A percentile compares a stretch with the other conserved stretches of the same genome.
phyloP scores from a whole-genome alignment of 2,329 filamentous ascomycete genomes.

The Alternaria sp. region DNA sequence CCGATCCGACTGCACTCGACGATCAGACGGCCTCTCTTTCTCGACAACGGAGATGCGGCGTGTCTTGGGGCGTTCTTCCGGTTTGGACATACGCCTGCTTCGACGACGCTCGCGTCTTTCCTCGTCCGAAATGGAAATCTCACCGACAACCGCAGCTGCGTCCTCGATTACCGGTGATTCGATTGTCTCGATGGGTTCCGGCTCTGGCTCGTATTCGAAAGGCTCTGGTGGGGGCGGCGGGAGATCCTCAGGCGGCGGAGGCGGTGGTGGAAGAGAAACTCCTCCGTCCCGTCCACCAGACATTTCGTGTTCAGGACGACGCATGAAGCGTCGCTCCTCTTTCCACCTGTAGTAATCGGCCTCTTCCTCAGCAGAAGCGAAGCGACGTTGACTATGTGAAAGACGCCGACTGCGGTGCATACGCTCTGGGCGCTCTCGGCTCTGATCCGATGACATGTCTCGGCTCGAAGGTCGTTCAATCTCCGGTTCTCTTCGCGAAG shows the following conservation, averaged over 20 bases:
- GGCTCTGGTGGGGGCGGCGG: conserved; percentile 27
- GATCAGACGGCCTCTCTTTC: conserved; percentile 35
- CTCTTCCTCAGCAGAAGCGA: conserved; percentile 41
- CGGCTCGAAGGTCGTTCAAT: conserved; percentile 33
- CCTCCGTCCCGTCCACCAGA: conserved; percentile 35
- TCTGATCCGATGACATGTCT: conserved; percentile 41
- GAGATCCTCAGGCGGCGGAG: conserved; percentile 22
- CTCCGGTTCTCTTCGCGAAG: conserved; percentile 29
- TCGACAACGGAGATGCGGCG: conserved; percentile 41
- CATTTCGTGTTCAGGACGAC: conserved; percentile 36
- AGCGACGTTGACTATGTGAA: conserved; percentile 35
- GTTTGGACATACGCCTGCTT: conserved; percentile 31
- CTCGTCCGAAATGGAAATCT: conserved; percentile 34
- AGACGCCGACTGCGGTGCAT: conserved; percentile 39
- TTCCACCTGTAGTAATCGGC: conserved; percentile 41
- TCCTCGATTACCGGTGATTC: conserved; percentile 32
- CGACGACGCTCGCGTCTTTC: conserved; percentile 37
- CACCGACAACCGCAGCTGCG: conserved; percentile 32
- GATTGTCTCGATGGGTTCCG: conserved; percentile 11
- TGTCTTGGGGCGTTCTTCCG: conserved; percentile 39
- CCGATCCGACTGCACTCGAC: conserved; percentile 38
- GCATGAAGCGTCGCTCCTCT: conserved; percentile 35
- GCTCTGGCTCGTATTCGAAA: conserved; percentile 24
- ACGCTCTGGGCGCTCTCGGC: conserved; percentile 41
- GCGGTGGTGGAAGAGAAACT: conserved; percentile 19